These are phyloP conservation scores for Corynascus novoguineensis DNA, from an alignment of 495 filamentous ascomycete species.

Conservation along the genomic window DNA sequence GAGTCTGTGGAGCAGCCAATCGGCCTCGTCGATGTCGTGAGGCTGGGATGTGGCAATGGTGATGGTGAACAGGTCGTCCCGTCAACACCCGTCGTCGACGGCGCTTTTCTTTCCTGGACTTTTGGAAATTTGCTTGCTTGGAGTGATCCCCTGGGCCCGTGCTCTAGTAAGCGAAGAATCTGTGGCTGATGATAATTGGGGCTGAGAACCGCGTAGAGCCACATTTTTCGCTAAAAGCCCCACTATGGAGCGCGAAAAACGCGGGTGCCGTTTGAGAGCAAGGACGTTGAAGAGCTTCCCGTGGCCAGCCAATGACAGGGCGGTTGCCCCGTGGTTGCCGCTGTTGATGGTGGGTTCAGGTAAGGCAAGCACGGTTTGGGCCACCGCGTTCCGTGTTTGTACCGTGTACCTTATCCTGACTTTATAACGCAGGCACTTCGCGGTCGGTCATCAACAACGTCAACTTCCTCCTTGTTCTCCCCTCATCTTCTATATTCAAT, in stretches of 20 bases:
- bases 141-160: slow-evolving; percentile 4
- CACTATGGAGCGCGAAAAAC: slow-evolving; percentile 24
- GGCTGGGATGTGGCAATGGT: not conserved
- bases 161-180: not conserved
- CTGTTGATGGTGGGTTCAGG: slow-evolving; percentile 38
- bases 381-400: slow-evolving; percentile 23
- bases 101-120: slow-evolving; percentile 4
- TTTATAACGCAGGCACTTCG: slow-evolving; percentile 13
- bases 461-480: not conserved
- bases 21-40: not conserved
- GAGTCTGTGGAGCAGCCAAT: slow-evolving; percentile 10
- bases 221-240: too few relatives aligned
- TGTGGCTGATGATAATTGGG: slow-evolving; percentile 10
- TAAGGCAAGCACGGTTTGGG: slow-evolving; percentile 25
- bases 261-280: slow-evolving; percentile 20
- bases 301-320: slow-evolving; percentile 33
- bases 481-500: not conserved
- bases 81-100: not conserved
- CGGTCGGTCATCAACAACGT: not conserved
- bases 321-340: slow-evolving; percentile 46
- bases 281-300: slow-evolving; percentile 13
- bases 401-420: slow-evolving; percentile 26
- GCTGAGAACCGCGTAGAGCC: slow-evolving; percentile 20
- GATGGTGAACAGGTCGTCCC: not conserved
- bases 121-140: slow-evolving; percentile 19